A percentile compares a stretch with the other conserved stretches of the same genome.
phyloP scores from a whole-genome alignment of 163 green algal genomes.

The Scenedesmus sp. region DNA sequence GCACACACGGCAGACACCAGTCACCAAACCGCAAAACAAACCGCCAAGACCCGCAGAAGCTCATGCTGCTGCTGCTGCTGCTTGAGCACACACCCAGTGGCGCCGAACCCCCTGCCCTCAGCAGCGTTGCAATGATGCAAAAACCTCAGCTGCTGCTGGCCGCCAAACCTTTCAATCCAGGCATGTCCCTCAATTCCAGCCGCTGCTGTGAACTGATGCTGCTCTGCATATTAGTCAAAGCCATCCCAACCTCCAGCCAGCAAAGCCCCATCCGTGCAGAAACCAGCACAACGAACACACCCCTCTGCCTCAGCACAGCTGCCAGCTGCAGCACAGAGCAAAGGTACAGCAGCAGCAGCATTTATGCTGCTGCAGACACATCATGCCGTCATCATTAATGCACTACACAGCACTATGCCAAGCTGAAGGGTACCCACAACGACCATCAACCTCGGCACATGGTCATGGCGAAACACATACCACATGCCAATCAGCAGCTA shows the following conservation, averaged over 20 bases:
- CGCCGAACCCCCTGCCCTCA: neutral
- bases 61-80: neutral
- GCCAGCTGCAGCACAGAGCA: neutral
- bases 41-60: neutral
- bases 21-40: neutral
- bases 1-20: neutral
- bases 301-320: neutral
- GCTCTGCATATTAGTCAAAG: neutral
- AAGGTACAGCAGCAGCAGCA: neutral
- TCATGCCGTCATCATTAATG: neutral
- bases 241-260: neutral
- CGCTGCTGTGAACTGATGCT: neutral
- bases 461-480: neutral
- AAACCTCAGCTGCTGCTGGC: neutral
- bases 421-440: neutral
- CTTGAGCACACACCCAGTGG: neutral
- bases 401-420: neutral
- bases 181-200: neutral
- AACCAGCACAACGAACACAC: neutral
- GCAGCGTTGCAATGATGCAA: neutral
- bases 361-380: neutral
- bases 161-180: neutral
- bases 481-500: slow-evolving; percentile 12
- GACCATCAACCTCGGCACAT: neutral
- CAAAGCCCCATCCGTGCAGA: neutral